Conservation (phyloP, 352 stramenopile species). For the Pythium aristosporum region DNA sequence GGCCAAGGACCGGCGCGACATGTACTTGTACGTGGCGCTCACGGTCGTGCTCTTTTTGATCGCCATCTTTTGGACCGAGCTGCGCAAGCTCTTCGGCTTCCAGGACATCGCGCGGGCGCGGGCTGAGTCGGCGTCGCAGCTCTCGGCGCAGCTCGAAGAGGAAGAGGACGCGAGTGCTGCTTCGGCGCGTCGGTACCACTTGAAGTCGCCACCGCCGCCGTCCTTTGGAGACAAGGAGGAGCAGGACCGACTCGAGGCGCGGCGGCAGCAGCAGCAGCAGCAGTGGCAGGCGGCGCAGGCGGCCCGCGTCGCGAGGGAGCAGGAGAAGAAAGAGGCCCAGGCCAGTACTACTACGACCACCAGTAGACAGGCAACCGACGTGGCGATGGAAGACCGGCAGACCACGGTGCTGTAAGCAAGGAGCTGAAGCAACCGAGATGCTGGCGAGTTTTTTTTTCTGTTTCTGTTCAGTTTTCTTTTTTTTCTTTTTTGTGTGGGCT, state of each 20-base stretch:
- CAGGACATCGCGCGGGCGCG: conserved; percentile 65
- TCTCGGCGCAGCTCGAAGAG: conserved; percentile 49
- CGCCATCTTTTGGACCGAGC: conserved; percentile 54
- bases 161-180: neutral
- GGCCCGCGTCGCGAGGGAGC: conserved; percentile 2
- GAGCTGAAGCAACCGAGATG: neutral
- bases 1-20: conserved; percentile 45
- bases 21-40: conserved; percentile 33
- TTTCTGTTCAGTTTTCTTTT: conserved; percentile 1
- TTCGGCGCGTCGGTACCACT: no score
- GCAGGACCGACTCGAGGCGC: neutral
- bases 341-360: neutral
- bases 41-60: conserved; percentile 42
- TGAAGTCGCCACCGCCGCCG: no score
- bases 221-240: neutral
- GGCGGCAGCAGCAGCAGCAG: conserved; percentile 3
- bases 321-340: neutral
- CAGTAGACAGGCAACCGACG: neutral
- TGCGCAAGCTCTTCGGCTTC: conserved; percentile 62
- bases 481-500: neutral
- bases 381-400: conserved; percentile 1
- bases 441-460: neutral
- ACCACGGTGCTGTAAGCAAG: conserved; percentile 14
- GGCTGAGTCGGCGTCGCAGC: conserved; percentile 62
- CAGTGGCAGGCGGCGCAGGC: neutral